A percentile compares a stretch with the other conserved stretches of the same genome.
Conservation (phyloP, 192 early-diverging fungal species). For the Helicostylum pulchrum region DNA sequence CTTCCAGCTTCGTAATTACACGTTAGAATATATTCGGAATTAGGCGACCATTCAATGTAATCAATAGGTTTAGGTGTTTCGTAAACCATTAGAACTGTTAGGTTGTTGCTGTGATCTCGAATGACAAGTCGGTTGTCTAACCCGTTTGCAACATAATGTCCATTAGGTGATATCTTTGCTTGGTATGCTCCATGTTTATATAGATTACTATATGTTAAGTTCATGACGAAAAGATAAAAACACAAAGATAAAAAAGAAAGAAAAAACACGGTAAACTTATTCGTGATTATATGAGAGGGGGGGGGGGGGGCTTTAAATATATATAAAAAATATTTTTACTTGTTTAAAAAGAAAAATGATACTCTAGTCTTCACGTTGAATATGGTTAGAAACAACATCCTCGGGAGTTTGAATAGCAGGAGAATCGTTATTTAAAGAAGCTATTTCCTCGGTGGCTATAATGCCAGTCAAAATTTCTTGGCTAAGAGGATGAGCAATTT, state of each 20-base stretch:
- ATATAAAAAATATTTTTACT: too few relatives aligned
- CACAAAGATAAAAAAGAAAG: too few relatives aligned
- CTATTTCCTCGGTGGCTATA: too few relatives aligned
- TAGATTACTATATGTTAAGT: constrained; percentile 18
- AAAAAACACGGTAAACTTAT: too few relatives aligned
- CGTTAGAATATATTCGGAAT: constrained; percentile 57
- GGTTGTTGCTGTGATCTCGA: constrained; percentile 55
- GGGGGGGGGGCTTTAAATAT: too few relatives aligned
- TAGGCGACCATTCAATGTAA: constrained; percentile 62
- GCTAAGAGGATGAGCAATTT: constrained; percentile 3
- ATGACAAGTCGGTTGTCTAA: constrained; percentile 65
- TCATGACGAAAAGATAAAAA: not conserved
- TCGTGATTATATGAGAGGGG: too few relatives aligned
- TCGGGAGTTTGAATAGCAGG: too few relatives aligned
- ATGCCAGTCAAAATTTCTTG: not conserved
- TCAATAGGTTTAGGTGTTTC: constrained; percentile 48
- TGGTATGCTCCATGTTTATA: constrained; percentile 62
- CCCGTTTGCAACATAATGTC: constrained; percentile 65
- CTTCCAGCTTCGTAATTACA: constrained; percentile 43
- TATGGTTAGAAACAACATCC: too few relatives aligned
- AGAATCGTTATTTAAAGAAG: too few relatives aligned
- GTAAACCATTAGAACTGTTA: constrained; percentile 61
- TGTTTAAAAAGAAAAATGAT: too few relatives aligned
- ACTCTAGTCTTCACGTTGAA: too few relatives aligned
- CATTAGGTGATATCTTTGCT: constrained; percentile 59